Conservation (phyloP, 768 basidiomycete species). For the Galerina sulciceps region DNA sequence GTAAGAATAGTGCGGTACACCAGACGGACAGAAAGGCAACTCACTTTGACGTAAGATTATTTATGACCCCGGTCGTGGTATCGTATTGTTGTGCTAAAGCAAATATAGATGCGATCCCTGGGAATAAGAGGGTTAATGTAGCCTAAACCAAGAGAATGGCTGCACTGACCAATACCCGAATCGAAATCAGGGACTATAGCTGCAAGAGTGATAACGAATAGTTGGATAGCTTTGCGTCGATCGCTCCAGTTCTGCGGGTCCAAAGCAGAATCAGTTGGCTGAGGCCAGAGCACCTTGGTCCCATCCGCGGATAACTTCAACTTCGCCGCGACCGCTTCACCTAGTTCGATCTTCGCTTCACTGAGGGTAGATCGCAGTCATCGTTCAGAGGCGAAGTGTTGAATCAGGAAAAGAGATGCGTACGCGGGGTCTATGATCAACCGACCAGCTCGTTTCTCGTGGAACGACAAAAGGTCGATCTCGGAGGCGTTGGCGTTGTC, state of each 20-base stretch:
- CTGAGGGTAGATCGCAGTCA: conserved; percentile 27
- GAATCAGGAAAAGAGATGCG: background rate
- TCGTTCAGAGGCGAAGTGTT: background rate
- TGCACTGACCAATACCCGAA: conserved; percentile 58
- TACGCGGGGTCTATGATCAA: conserved; percentile 39
- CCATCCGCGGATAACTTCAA: conserved; percentile 39
- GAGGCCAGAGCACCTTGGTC: conserved; percentile 69
- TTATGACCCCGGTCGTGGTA: conserved; percentile 61
- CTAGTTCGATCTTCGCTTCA: conserved; percentile 68
- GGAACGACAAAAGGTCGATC: conserved; percentile 44
- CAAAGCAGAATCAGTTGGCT: conserved; percentile 61
- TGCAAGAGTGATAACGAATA: conserved; percentile 67
- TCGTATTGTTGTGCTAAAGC: conserved; percentile 57
- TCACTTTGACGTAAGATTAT: conserved; percentile 64
- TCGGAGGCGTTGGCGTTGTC: background rate
- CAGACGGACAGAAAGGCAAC: conserved; percentile 9
- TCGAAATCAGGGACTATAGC: conserved; percentile 72
- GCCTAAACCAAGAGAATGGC: background rate
- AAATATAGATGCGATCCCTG: conserved; percentile 69
- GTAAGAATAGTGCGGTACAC: background rate
- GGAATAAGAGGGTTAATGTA: background rate
- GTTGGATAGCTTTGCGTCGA: conserved; percentile 55
- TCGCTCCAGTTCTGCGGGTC: conserved; percentile 73
- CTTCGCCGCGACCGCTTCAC: conserved; percentile 40
- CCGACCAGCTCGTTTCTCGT: conserved; percentile 60